Base-by-base conservation (phyloP, 352 stramenopile species). In the Phytophthora sansomeana region DNA sequence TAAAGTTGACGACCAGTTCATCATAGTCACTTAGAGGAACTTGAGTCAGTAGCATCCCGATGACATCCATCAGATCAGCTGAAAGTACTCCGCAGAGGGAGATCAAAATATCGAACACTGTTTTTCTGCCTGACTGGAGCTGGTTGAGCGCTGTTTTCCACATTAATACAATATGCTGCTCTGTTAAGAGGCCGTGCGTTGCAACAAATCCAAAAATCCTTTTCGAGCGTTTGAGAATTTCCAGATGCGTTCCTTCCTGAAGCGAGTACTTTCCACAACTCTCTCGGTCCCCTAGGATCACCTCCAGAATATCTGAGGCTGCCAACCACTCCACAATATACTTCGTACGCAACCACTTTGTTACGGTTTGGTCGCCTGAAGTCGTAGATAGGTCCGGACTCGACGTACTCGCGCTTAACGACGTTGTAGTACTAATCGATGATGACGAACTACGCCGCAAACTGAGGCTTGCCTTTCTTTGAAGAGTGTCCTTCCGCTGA, bases 321-420 rank as follows among this genome's bases (percentile, higher is more conserved):
- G 75, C 69, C 14, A 96, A 62, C 89, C 89, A 96, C 44, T 95
- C 81, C n/a, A 85, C 78, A 46, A 95, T 75, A 46, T 88, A 91
- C 50, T 85, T 87, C 13, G 78, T 67, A 11, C 81, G 82, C 16
- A 96, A 65, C 87, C 89, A 95, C 42, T 89, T 91, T 8, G 87
- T 82, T 24, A 75, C 60, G 5, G 69, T 58, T 19, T 74, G 62
- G 0, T 73, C 69, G 9, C 49, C 60, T n/a, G 55, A 28, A 41
- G 75, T 63, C 28, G 68, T 75, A 1, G 71, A 82, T 28, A 48
- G 13, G 16, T 51, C 49, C 57, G 58, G 26, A 73, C 41, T 74
- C n/a, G 50, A 63, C 46, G 58, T 52, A 74, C 42, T 72, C 11
- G 67, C 51, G 26, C 51, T 79, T 28, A 77, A 60, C 14, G 67